These are phyloP conservation scores for Fusarium sp. DNA, from an alignment of 2,329 filamentous ascomycete species.

Conservation along the genomic window DNA sequence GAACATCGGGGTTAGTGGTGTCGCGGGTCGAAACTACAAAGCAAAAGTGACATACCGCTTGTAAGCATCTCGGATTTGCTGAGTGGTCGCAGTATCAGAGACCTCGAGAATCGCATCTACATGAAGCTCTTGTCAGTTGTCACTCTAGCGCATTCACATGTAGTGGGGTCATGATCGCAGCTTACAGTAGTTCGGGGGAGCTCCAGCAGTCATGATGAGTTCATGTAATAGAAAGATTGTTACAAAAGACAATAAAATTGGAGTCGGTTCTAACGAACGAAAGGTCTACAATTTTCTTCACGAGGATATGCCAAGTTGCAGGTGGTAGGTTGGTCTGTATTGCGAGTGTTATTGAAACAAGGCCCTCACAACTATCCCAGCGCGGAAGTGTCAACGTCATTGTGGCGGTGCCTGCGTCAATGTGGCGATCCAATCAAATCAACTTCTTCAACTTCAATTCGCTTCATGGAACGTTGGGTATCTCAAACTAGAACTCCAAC, in stretches of 20 bases:
- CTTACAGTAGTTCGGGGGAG: constrained; percentile 71
- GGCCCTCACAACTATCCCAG: constrained; percentile 20
- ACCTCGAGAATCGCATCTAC: constrained; percentile 81
- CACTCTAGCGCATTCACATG: constrained; percentile 14
- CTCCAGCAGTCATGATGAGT: constrained; percentile 51
- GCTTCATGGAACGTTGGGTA: constrained; percentile 29
- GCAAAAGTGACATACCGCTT: constrained; percentile 72
- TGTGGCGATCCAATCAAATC: constrained; percentile 43
- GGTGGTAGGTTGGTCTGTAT: constrained; percentile 21
- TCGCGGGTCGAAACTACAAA: not conserved
- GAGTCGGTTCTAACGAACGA: constrained; percentile 19
- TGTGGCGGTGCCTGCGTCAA: constrained; percentile 52
- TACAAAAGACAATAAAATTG: not conserved
- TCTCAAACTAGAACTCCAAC: constrained; percentile 35
- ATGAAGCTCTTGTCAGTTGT: constrained; percentile 23
- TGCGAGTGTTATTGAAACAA: constrained; percentile 14
- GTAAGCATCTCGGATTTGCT: constrained; percentile 93
- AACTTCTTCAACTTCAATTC: constrained; percentile 11
- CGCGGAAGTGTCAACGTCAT: constrained; percentile 54
- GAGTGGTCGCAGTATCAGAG: constrained; percentile 76
- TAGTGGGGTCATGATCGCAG: constrained; percentile 22
- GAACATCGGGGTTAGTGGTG: constrained; percentile 31
- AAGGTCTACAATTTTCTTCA: not conserved
- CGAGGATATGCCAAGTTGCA: constrained; percentile 20
- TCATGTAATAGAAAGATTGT: constrained; percentile 1